Evolutionary conservation across 2,329 filamentous ascomycete species (phyloP).

Genomic region (Ophiostoma populinum): DNA sequence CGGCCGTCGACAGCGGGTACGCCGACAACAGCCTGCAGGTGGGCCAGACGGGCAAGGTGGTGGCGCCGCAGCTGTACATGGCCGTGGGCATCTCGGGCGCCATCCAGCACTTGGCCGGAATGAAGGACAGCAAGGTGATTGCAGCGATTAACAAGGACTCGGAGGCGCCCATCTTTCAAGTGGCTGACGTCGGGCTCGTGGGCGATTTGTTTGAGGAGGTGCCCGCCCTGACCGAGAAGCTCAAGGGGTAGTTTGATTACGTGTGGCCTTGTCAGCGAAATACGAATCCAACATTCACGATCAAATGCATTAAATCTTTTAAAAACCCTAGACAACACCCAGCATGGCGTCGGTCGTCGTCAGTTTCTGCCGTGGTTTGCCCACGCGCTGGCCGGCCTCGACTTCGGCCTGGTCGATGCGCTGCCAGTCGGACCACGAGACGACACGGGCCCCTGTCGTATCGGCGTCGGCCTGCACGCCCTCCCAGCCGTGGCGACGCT

Average conservation of each 20-base stretch:
- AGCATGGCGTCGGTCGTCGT: conserved; percentile 41
- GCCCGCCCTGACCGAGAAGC: conserved; percentile 87
- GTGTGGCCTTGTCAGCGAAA: conserved; percentile 8
- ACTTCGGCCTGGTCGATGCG: conserved; percentile 68
- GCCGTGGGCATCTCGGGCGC: conserved; percentile 92
- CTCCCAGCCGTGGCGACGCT: conserved; percentile 49
- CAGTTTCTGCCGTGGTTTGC: conserved; percentile 66
- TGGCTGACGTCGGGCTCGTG: conserved; percentile 89
- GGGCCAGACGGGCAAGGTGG: conserved; percentile 96
- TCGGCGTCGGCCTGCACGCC: conserved; percentile 44
- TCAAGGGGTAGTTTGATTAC: conserved; percentile 36
- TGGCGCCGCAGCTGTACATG: conserved; percentile 87
- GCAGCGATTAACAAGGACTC: conserved; percentile 96
- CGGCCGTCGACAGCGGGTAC: conserved; percentile 91
- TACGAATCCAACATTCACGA: too few relatives aligned
- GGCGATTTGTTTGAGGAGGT: conserved; percentile 93
- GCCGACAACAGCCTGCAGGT: conserved; percentile 98
- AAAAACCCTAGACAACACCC: conserved; percentile 27
- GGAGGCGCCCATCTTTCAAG: conserved; percentile 95
- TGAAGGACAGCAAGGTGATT: conserved; percentile 99
- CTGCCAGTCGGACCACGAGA: conserved; percentile 73
- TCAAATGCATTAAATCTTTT: conserved; percentile 1
- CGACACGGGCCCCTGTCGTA: conserved; percentile 34
- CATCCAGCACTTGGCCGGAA: conserved; percentile 94
- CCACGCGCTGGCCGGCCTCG: conserved; percentile 42